Percentiles rank a stretch among this genome's conserved stretches.
Evolutionary conservation across 768 basidiomycete genomes (phyloP).

Genomic region (Leucosporidium creatinivorum): DNA sequence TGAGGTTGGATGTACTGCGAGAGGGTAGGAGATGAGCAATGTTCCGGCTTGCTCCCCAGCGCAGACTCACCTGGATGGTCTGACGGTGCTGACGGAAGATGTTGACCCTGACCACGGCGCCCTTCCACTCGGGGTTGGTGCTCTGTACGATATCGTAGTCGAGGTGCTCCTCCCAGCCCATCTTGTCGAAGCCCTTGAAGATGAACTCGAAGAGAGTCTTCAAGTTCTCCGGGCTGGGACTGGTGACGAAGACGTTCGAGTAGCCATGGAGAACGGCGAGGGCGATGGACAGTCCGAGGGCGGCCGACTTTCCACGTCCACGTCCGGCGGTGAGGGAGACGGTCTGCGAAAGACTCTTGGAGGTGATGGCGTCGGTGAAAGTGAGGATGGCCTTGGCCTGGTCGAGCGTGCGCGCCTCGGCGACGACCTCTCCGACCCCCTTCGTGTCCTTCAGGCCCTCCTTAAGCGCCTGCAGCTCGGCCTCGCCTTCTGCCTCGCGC

Average conservation of each 20-base stretch:
- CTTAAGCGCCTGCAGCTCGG: constrained; percentile 67
- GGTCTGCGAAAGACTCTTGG: constrained; percentile 83
- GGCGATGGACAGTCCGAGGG: constrained; percentile 88
- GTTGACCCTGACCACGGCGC: constrained; percentile 91
- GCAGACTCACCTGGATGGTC: constrained; percentile 83
- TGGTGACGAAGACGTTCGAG: constrained; percentile 95
- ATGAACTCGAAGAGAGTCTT: constrained; percentile 97
- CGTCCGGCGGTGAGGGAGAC: constrained; percentile 90
- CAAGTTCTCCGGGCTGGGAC: constrained; percentile 93
- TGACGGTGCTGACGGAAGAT: constrained; percentile 87
- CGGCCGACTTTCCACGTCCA: constrained; percentile 94
- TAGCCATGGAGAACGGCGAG: constrained; percentile 89
- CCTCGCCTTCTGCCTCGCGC: constrained; percentile 46
- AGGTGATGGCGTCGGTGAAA: constrained; percentile 82
- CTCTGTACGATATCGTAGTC: constrained; percentile 97
- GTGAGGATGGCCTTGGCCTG: constrained; percentile 88
- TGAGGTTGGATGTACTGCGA: constrained; percentile 91
- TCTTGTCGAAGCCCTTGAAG: constrained; percentile 87
- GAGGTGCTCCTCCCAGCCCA: constrained; percentile 94
- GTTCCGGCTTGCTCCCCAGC: too few relatives aligned
- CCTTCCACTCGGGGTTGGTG: constrained; percentile 88
- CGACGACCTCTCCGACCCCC: constrained; percentile 79
- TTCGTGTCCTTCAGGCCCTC: constrained; percentile 71
- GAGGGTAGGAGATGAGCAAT: too few relatives aligned
- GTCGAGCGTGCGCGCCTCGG: constrained; percentile 82